These are phyloP conservation scores for Corchorus olitorius DNA, from an alignment of 345 rosid species.

Conservation along the genomic window DNA sequence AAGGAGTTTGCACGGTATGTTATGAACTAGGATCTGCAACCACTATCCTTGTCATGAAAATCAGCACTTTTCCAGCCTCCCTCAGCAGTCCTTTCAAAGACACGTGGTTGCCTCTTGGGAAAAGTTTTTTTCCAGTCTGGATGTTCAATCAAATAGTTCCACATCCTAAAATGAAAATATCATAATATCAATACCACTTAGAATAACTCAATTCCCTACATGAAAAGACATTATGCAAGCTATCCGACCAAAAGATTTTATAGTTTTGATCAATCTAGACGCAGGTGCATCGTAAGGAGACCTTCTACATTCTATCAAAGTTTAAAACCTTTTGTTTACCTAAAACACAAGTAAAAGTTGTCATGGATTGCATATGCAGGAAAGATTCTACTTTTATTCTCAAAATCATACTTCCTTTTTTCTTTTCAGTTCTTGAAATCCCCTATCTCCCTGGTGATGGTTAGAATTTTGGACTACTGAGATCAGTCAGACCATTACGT, in stretches of 20 bases:
- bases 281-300: too few species aligned
- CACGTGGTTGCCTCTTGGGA: conserved; percentile 58
- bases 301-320: too few species aligned
- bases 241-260: neutral
- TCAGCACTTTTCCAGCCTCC: conserved; percentile 62
- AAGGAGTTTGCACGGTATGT: neutral
- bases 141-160: conserved; percentile 55
- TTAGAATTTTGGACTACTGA: neutral
- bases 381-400: neutral
- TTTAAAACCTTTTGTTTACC: too few species aligned
- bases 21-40: neutral
- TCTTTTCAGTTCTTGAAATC: neutral
- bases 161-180: conserved; percentile 43
- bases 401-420: neutral
- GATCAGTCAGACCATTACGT: neutral
- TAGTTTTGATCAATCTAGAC: neutral
- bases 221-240: neutral
- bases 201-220: neutral
- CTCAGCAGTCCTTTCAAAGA: conserved; percentile 54
- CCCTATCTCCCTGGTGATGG: neutral
- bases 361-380: neutral
- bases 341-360: neutral
- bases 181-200: conserved; percentile 12
- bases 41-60: neutral
- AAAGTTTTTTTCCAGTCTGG: conserved; percentile 70